Percentiles rank a stretch among this genome's conserved stretches.
phyloP scores from a whole-genome alignment of 1,139 yeast species.

The Debaryomyces udenii region DNA sequence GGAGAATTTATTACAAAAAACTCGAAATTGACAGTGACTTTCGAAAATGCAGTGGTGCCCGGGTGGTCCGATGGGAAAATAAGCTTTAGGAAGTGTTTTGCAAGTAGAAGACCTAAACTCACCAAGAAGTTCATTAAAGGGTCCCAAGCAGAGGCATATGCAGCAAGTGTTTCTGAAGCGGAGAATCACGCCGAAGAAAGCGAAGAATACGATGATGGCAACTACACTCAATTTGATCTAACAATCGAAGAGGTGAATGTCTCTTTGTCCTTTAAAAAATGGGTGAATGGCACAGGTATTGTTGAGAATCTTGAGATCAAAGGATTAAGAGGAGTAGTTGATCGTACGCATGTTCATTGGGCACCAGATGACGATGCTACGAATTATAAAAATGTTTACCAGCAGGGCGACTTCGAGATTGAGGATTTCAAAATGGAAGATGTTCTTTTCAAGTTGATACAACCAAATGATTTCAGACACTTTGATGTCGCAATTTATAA shows the following conservation, averaged over 20 bases:
- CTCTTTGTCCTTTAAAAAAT: slow-evolving; percentile 76
- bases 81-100: slow-evolving; percentile 80
- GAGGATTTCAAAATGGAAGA: slow-evolving; percentile 83
- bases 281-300: slow-evolving; percentile 91
- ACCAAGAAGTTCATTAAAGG: slow-evolving; percentile 63
- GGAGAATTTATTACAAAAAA: slow-evolving; percentile 86
- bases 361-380: slow-evolving; percentile 81
- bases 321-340: slow-evolving; percentile 90
- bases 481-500: slow-evolving; percentile 85
- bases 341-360: slow-evolving; percentile 86
- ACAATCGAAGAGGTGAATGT: slow-evolving; percentile 86
- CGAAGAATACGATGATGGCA: slow-evolving; percentile 73
- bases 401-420: slow-evolving; percentile 92
- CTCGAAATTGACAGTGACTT: slow-evolving; percentile 83
- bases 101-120: slow-evolving; percentile 76
- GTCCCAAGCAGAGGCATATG: slow-evolving; percentile 70
- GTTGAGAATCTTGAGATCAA: slow-evolving; percentile 78
- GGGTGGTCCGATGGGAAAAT: slow-evolving; percentile 92
- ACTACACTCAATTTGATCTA: slow-evolving; percentile 91
- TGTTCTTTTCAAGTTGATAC: slow-evolving; percentile 75
- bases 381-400: slow-evolving; percentile 70
- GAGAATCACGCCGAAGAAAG: slow-evolving; percentile 24
- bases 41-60: slow-evolving; percentile 93
- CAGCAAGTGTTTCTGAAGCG: slow-evolving; percentile 34
- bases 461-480: slow-evolving; percentile 80